Percentiles rank a stretch among this genome's conserved stretches.
phyloP scores from a whole-genome alignment of 2,329 filamentous ascomycete species.

The Diaporthe aspalathi region DNA sequence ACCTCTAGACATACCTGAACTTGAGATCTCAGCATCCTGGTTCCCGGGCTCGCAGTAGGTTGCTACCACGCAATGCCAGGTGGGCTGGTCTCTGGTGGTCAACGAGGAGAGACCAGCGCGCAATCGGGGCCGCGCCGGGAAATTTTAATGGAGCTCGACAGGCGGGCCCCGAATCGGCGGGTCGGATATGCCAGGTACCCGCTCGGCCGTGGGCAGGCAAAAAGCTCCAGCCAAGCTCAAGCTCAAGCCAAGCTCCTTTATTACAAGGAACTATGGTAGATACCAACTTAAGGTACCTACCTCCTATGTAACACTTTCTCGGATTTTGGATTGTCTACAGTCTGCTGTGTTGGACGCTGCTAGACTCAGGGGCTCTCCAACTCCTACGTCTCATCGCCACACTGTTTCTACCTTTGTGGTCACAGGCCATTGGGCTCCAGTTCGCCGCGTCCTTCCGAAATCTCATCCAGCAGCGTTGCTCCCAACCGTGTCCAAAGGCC shows the following conservation, averaged over 20 bases:
- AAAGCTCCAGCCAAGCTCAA: conserved; percentile 1
- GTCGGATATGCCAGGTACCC: conserved; percentile 10
- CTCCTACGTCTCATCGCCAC: neutral
- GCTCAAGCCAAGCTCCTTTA: conserved; percentile 1
- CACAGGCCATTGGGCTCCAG: neutral
- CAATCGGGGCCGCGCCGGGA: conserved; percentile 19
- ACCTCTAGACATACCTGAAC: conserved; percentile 28
- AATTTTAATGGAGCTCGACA: conserved; percentile 25
- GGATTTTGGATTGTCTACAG: neutral
- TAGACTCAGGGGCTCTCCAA: neutral
- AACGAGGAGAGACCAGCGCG: conserved; percentile 19
- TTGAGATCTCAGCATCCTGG: conserved; percentile 38
- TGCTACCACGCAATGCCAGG: neutral
- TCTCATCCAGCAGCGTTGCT: neutral
- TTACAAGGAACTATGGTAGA: no score
- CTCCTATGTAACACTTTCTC: neutral
- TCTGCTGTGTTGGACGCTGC: neutral
- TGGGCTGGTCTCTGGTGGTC: neutral
- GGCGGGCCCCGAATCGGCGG: conserved; percentile 18
- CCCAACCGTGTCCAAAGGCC: neutral
- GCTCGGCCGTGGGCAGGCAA: neutral
- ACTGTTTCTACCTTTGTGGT: neutral
- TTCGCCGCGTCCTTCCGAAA: neutral
- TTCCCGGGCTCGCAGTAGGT: conserved; percentile 10
- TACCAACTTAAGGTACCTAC: no score